Conservation (phyloP, 1,284 basidiomycete species). For the Lentinus polychrous region DNA sequence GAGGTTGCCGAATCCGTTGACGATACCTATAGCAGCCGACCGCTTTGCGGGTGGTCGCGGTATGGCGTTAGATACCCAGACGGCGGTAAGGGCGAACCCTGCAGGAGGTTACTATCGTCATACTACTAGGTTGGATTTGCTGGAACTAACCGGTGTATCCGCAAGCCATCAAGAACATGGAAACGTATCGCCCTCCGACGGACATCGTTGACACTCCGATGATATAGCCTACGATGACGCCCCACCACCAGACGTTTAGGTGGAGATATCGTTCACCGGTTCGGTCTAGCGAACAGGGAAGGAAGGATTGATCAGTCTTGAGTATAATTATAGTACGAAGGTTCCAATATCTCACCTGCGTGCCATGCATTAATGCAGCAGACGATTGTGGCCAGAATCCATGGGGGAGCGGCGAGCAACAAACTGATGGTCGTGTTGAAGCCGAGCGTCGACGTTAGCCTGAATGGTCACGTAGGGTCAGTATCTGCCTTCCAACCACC, state of each 20-base stretch:
- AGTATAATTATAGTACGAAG: slow-evolving; percentile 8
- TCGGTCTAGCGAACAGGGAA: slow-evolving; percentile 43
- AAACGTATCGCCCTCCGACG: slow-evolving; percentile 51
- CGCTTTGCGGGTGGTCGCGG: slow-evolving; percentile 59
- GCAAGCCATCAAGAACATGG: slow-evolving; percentile 58
- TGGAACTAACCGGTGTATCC: slow-evolving; percentile 44
- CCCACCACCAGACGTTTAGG: slow-evolving; percentile 52
- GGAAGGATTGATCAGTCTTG: too few species aligned
- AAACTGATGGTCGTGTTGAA: slow-evolving; percentile 54
- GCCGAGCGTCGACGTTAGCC: slow-evolving; percentile 59
- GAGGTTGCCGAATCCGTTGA: slow-evolving; percentile 35
- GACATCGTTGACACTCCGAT: slow-evolving; percentile 51
- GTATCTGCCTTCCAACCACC: neutral
- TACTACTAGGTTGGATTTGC: neutral
- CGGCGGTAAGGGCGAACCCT: slow-evolving; percentile 54
- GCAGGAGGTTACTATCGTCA: neutral
- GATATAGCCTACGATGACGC: slow-evolving; percentile 55
- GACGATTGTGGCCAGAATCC: slow-evolving; percentile 49
- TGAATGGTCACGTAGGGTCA: slow-evolving; percentile 17
- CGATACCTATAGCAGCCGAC: slow-evolving; percentile 38
- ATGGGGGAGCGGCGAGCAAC: slow-evolving; percentile 58
- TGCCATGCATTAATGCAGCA: slow-evolving; percentile 61
- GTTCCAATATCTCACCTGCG: slow-evolving; percentile 42
- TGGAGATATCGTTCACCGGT: slow-evolving; percentile 69
- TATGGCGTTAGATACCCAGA: slow-evolving; percentile 59